Evolutionary conservation across 306 rosid genomes (phyloP), one percentile per base, ranked within the genome.

Genomic region (Urtica urens): DNA sequence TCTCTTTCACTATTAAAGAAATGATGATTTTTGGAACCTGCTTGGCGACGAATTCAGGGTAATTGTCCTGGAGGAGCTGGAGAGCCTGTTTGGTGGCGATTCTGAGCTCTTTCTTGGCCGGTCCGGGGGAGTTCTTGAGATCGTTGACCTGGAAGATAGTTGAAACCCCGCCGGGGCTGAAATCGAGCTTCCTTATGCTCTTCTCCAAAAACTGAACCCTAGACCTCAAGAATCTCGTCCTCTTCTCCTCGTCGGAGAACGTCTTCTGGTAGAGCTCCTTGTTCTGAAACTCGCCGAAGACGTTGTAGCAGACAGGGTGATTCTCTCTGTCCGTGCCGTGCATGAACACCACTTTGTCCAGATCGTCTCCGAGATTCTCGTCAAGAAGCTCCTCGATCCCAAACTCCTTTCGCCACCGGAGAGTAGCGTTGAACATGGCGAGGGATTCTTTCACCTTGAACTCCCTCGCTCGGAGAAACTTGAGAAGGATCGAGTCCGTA

Each of bases 201-300:
- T 71, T 79, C 57, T 85, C 99, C 76, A 90, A 53, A 60, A 81
- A 75, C 78, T 85, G 92, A 64, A 75, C 64, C 71, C 99, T 60
- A 87, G 92, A 85, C 1, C 86, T 65, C 13, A 90, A 72, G 57
- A 90, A 90, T 55, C 55, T 79, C 52, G 67, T 43, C 3, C 95
- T 44, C 26, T 62, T 72, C 21, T 90, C 79, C 13, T 77, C 75
- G 14, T 59, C 67, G 8, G 75, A 71, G 53, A 81, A 90, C 6
- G 90, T 54, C 53, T 77, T 79, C 1, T 60, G 63, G 39, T 90
- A 90, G 33, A 90, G 65, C 3, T 90, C 87, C 61, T 74, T 84
- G 74, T 81, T 90, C 76, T 79, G 95, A 57, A 90, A 84, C 77
- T 90, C 97, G 1, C 95, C 97, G 20, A 77, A 90, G 1, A 84